Base-by-base conservation (phyloP, 345 rosid species). In the Gossypium raimondii region DNA sequence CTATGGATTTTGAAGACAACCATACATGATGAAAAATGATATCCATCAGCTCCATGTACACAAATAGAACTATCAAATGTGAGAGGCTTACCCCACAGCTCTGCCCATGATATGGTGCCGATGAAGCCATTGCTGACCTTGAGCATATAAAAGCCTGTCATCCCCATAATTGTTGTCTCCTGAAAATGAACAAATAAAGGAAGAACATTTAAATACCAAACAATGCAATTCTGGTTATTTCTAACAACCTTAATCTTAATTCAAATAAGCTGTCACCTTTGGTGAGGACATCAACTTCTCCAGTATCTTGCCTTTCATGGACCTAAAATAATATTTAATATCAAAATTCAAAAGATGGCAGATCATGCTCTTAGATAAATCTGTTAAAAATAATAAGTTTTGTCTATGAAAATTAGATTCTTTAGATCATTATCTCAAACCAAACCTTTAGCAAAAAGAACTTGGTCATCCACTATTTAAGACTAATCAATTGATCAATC, bases 281-380 rank as follows among this genome's bases (percentile, higher is more conserved):
- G 8, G 99, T 93, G 53, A 96, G 90, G 78, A 96, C 91, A 83
- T 96, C 99, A 78, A 93, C 97, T 82, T 89, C 92, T 73, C 86
- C 88, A 27, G 90, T 94, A 74, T 88, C 90, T 82, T 84, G 76
- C 64, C 92, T 87, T 85, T 96, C 94, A 76, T 96, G 98, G 77
- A 93, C 97, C 98, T 95, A 79, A 68, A 65, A 43, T 75, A 70
- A 17, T 63, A 74, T 63, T 17, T 71, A 41, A 67, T 20, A 29
- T 67, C 69, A 70, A 61, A 0, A 25, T 17, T 72, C 59, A 70
- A 55, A 34, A 45, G 25, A 80, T 34, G 70, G 59, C 1, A 17
- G 60, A 66, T 7, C 41, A n/a, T 41, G 51, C 29, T 60, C 67
- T 56, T 22, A 13, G 12, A 43, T 38, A 44, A 51, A 70, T 70